A percentile compares a stretch with the other conserved stretches of the same genome.
Evolutionary conservation across 768 basidiomycete genomes (phyloP).

Genomic region (Russula emetica): DNA sequence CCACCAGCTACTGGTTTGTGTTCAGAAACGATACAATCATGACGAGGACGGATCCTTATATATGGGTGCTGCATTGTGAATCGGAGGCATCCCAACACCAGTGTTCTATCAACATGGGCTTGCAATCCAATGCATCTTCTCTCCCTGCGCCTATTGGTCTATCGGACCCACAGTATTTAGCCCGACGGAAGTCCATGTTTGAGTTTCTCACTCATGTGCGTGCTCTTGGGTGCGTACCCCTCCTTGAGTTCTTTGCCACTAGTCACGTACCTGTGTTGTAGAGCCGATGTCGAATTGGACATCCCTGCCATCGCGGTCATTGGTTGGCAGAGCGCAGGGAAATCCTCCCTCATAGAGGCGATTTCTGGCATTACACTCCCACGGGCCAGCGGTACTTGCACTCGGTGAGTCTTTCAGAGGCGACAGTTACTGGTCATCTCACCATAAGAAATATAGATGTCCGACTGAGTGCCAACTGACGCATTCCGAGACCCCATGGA

Average conservation of each 20-base stretch:
- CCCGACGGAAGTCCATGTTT: conserved; percentile 43
- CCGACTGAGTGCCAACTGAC: conserved; percentile 38
- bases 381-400: conserved; percentile 68
- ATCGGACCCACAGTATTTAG: conserved; percentile 42
- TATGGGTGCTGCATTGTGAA: not conserved
- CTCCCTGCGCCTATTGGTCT: conserved; percentile 43
- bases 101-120: not conserved
- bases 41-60: not conserved
- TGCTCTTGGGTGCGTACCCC: conserved; percentile 49
- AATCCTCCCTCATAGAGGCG: conserved; percentile 72
- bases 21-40: not conserved
- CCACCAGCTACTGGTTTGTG: not conserved
- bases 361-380: conserved; percentile 71
- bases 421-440: not conserved
- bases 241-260: conserved; percentile 8
- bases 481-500: conserved; percentile 33
- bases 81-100: not conserved
- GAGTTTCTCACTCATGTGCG: conserved; percentile 58
- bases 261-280: conserved; percentile 29
- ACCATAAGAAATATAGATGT: conserved; percentile 31
- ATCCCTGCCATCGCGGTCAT: conserved; percentile 70
- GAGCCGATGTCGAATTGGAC: conserved; percentile 65
- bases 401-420: conserved; percentile 43
- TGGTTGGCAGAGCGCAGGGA: conserved; percentile 69
- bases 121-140: not conserved